phyloP scores from a whole-genome alignment of 2,329 filamentous ascomycete genomes.

The Fusarium beomiforme region DNA sequence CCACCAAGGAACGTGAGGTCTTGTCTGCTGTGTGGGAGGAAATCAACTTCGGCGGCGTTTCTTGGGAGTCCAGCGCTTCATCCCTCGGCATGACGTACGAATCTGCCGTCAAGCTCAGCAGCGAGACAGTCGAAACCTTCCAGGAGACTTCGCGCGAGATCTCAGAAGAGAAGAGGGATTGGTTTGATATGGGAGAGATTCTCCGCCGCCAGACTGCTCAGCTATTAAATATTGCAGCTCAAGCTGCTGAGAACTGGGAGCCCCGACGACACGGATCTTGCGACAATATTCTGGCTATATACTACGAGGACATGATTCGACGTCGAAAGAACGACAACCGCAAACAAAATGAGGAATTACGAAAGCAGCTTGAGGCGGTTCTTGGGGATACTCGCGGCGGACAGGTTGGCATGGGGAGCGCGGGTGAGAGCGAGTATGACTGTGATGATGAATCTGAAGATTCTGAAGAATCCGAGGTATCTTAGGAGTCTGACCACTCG shows the following conservation, averaged over 20 bases:
- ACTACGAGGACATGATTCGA: conserved; percentile 23
- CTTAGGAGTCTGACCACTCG: background rate
- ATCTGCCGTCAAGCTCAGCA: conserved; percentile 16
- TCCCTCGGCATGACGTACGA: background rate
- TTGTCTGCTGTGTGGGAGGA: background rate
- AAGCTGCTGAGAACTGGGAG: conserved; percentile 30
- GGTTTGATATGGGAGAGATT: background rate
- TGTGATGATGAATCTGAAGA: background rate
- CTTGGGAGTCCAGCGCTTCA: background rate
- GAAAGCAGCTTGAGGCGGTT: conserved; percentile 10
- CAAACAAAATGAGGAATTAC: conserved; percentile 3
- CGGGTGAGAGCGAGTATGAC: background rate
- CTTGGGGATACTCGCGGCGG: conserved; percentile 19
- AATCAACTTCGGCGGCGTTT: background rate
- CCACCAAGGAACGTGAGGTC: conserved; percentile 12
- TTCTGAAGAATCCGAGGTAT: background rate
- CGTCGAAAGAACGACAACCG: conserved; percentile 6
- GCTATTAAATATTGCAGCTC: conserved; percentile 30
- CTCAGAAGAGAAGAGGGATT: background rate
- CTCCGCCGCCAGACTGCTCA: conserved; percentile 14
- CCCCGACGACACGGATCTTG: background rate
- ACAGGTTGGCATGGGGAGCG: background rate
- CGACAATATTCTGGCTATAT: conserved; percentile 6
- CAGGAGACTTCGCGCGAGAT: conserved; percentile 9
- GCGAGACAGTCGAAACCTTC: conserved; percentile 17